Evolutionary conservation across 495 filamentous ascomycete genomes (phyloP), one percentile per base, ranked within the genome.

Genomic region (Trichoderma erinaceum): DNA sequence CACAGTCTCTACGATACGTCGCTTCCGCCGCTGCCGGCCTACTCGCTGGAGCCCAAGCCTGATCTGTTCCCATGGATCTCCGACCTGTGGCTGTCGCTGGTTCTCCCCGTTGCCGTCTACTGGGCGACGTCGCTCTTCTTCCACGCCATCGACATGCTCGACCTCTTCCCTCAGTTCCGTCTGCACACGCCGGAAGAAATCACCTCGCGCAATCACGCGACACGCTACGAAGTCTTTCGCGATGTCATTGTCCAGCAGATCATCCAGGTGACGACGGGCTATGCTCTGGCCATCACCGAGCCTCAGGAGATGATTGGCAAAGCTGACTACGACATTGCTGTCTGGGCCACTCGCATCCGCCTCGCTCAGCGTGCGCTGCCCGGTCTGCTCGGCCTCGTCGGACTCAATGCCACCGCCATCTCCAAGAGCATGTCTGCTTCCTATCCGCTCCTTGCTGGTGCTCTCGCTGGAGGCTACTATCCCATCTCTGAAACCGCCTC

Each of bases 121-220:
- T 97, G 95, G 94, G 79, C 78, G 38, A 72, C 96, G 50, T 97
- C 93, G n/a, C 79, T 90, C 75, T 77, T 95, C 73, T 99, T 95
- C 80, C 92, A 97, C 79, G 74, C 87, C 69, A 84, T 97, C 73
- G 93, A 97, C 79, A 79, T 87, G 63, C 86, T 88, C 75, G 89
- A 95, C 75, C 83, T 91, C 50, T 94, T 95, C 74, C 86, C 91
- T 41, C 84, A 93, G 71, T 96, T 97, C 79, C 88, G 94, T 65
- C 81, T 97, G 56, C 94, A 97, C 82, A 97, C 94, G 0, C 93
- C 94, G 35, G 92, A 90, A 65, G 94, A 97, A 73, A 84, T 97
- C 66, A 75, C 88, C 21, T 90, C 91, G 77, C 84, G 94, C 68
- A 98, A 98, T 78, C 92, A 90, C 71, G 94, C 92, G 63, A 85